phyloP scores from a whole-genome alignment of 2,329 filamentous ascomycete species.

The Pestalotiopsis sp. region DNA sequence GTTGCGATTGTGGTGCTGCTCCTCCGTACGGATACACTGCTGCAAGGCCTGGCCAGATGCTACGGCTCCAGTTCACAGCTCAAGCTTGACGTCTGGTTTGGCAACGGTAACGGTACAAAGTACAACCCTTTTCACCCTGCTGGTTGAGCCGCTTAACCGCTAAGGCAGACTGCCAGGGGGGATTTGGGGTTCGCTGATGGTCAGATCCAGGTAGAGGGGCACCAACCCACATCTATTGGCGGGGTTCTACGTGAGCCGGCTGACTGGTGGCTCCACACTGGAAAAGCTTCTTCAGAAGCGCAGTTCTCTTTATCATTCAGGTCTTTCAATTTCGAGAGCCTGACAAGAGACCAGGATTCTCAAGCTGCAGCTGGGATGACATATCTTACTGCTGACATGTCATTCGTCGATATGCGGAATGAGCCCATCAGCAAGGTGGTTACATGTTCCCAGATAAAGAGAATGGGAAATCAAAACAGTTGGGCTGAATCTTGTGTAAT shows the following conservation, averaged over 20 bases:
- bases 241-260: background rate
- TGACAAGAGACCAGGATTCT: conserved; percentile 17
- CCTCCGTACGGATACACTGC: background rate
- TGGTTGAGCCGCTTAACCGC: conserved; percentile 13
- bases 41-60: background rate
- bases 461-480: background rate
- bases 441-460: background rate
- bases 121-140: background rate
- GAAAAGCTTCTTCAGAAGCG: background rate
- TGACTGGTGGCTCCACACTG: background rate
- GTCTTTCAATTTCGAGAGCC: conserved; percentile 17
- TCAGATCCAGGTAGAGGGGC: background rate
- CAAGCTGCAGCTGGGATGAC: conserved; percentile 26
- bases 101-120: background rate
- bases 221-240: background rate
- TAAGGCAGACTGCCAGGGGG: background rate
- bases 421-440: conserved; percentile 26
- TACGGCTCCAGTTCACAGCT: background rate
- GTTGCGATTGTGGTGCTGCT: background rate
- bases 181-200: background rate
- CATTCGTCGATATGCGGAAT: conserved; percentile 28
- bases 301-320: conserved; percentile 5
- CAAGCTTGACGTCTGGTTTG: background rate
- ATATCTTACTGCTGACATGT: conserved; percentile 18
- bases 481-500: background rate